Evolutionary conservation across 371 early-diverging fungal genomes (phyloP).

Genomic region (Dichotomocladium elegans): DNA sequence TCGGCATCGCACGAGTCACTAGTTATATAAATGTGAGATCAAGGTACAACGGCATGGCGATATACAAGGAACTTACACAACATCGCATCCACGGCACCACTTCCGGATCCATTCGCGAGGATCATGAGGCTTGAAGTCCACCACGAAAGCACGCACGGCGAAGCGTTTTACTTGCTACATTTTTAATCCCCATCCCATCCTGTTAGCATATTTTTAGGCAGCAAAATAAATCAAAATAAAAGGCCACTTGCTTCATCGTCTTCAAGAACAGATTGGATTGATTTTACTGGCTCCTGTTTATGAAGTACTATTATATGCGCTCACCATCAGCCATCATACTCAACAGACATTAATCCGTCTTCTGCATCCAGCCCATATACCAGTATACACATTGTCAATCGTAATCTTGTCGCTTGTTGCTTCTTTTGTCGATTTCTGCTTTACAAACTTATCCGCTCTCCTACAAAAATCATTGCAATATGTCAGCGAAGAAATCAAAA

Average conservation of each 20-base stretch:
- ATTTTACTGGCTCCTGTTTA: not conserved
- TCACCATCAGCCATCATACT: not conserved
- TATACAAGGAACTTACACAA: conserved; percentile 10
- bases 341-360: not conserved
- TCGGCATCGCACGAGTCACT: not conserved
- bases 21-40: not conserved
- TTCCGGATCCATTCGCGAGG: conserved; percentile 9
- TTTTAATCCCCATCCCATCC: not conserved
- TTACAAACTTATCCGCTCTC: not conserved
- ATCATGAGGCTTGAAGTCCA: conserved; percentile 8
- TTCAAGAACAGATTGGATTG: not conserved
- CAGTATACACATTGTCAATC: not conserved
- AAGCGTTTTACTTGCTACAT: conserved; percentile 4
- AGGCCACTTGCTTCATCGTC: not conserved
- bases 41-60: not conserved
- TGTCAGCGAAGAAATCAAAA: not conserved
- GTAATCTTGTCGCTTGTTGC: not conserved
- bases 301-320: not conserved
- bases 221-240: no score
- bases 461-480: not conserved
- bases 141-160: conserved; percentile 8
- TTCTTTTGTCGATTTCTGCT: not conserved
- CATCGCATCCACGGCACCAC: conserved; percentile 10
- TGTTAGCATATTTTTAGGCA: not conserved
- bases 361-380: not conserved